phyloP scores from a whole-genome alignment of 805 yeast genomes.

The Vanderwaltozyma verrucispora region DNA sequence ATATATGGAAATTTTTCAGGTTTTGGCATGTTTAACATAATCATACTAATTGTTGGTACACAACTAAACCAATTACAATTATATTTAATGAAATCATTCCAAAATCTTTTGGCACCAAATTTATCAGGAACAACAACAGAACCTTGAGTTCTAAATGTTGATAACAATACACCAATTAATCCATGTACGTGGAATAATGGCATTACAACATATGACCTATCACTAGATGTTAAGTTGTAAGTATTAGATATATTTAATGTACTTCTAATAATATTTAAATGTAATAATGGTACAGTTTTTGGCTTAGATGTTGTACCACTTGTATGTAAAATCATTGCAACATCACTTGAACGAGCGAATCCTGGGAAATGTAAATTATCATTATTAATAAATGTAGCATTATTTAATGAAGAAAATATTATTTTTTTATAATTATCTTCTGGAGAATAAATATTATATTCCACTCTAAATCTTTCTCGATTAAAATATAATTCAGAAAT shows the following conservation, averaged over 20 bases:
- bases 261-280: slow-evolving; percentile 49
- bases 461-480: slow-evolving; percentile 32
- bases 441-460: slow-evolving; percentile 28
- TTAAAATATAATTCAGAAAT: slow-evolving; percentile 46
- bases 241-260: slow-evolving; percentile 50
- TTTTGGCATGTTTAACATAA: slow-evolving; percentile 40
- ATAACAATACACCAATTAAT: slow-evolving; percentile 51
- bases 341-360: slow-evolving; percentile 37
- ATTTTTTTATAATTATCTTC: slow-evolving; percentile 17
- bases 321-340: slow-evolving; percentile 60
- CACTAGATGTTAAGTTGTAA: slow-evolving; percentile 39
- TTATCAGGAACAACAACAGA: slow-evolving; percentile 49
- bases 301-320: slow-evolving; percentile 73
- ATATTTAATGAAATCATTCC: slow-evolving; percentile 43
- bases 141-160: slow-evolving; percentile 53
- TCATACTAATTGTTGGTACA: slow-evolving; percentile 68
- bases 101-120: slow-evolving; percentile 52
- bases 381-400: slow-evolving; percentile 26
- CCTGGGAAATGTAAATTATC: slow-evolving; percentile 30
- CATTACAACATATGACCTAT: slow-evolving; percentile 58
- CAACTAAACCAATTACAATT: slow-evolving; percentile 65
- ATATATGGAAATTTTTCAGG: slow-evolving; percentile 45
- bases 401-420: slow-evolving; percentile 18
- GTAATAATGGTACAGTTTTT: slow-evolving; percentile 64
- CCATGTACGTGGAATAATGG: slow-evolving; percentile 76